Base-by-base conservation (phyloP, 164 flowering plant species). In the Saururus chinensis region DNA sequence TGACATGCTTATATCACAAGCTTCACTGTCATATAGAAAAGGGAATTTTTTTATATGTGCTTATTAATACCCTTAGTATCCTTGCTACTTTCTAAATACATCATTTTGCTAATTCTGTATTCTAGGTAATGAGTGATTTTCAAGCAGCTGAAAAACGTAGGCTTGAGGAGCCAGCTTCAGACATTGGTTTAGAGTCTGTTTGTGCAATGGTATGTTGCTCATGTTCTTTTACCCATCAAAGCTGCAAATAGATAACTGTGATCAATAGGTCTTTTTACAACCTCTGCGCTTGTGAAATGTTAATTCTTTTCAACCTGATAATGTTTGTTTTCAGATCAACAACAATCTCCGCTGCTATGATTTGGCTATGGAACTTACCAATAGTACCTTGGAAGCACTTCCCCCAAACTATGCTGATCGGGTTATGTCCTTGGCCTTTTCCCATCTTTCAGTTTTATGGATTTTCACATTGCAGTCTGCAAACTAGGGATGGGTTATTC, bases 281-380 rank as follows among this genome's bases (percentile, higher is more conserved):
- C 12, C 11, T 56, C 21, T 56, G 40, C 7, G n/a, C n/a, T n/a
- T n/a, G n/a, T n/a, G n/a, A n/a, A n/a, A n/a, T n/a, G n/a, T n/a
- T n/a, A n/a, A n/a, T n/a, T n/a, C 7, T 40, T 45, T 14, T 7
- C 0, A 65, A 21, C 30, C 5, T 65, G 11, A 49, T 55, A 14
- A 42, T 70, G 45, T 40, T 69, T 19, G 21, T n/a, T 62, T 30
- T 57, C 83, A 95, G 99, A 79, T 95, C 30, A 95, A 95, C 74
- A 95, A 95, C 80, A 95, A 95, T 67, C 79, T 95, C 12, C 95
- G 90, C 64, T 95, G 97, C 72, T 89, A 95, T 81, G 97, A 91
- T 74, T 97, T 91, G 65, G 91, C 99, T 40, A 75, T 89, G 88
- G 99, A 95, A 78, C 81, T 88, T n/a, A 82, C 92, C 74, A 81